A percentile compares a stretch with the other conserved stretches of the same genome.
phyloP scores from a whole-genome alignment of 169 alveolate genomes.

The Cystoisospora suis region DNA sequence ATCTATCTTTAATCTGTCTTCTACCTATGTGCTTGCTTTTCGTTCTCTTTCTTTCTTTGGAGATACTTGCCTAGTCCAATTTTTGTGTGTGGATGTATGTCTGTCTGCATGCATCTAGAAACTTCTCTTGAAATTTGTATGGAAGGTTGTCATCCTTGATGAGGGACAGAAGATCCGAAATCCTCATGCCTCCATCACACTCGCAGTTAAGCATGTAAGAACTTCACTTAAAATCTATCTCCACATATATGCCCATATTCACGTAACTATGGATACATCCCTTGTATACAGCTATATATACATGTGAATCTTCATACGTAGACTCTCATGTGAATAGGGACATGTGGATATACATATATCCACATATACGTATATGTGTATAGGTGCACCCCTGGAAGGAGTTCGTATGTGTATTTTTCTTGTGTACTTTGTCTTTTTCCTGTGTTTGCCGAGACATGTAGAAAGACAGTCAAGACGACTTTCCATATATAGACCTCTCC shows the following conservation, averaged over 20 bases:
- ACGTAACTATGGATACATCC: background rate
- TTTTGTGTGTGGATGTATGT: background rate
- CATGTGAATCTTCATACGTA: background rate
- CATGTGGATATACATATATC: background rate
- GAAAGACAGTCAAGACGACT: no score
- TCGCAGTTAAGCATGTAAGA: slow-evolving; percentile 77
- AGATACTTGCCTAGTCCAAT: background rate
- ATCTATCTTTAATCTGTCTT: no score
- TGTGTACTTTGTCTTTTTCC: no score
- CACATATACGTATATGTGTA: no score
- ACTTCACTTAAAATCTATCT: background rate
- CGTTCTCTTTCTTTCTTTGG: background rate
- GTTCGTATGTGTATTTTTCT: no score
- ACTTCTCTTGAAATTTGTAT: slow-evolving; percentile 69
- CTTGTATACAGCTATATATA: no score
- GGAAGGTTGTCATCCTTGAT: slow-evolving; percentile 88
- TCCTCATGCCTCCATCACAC: slow-evolving; percentile 86
- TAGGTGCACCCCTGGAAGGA: no score
- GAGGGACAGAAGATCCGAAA: slow-evolving; percentile 94
- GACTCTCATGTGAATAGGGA: no score
- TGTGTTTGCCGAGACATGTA: no score
- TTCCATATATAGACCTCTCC: no score
- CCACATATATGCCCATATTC: background rate
- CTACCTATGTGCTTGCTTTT: no score
- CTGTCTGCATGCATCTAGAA: background rate